These are phyloP conservation scores for Hyphodiscus sp. DNA, from an alignment of 2,329 filamentous ascomycete genomes.

Conservation along the genomic window DNA sequence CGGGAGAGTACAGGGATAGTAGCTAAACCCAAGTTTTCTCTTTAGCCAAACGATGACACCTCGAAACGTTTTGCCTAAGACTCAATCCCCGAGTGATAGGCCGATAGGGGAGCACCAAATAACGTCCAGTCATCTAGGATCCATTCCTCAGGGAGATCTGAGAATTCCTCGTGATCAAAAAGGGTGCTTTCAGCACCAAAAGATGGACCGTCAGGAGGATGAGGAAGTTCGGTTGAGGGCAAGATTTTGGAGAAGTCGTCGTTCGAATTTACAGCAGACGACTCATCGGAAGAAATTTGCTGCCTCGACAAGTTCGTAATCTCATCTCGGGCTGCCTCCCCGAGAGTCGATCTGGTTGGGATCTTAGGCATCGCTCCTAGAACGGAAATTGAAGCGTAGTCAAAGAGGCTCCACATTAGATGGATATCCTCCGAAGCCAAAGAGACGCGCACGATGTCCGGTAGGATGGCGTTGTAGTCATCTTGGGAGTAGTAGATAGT, in stretches of 20 bases:
- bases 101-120: conserved; percentile 9
- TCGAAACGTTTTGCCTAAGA: background rate
- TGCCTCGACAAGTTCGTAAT: background rate
- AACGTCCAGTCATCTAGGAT: conserved; percentile 18
- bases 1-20: too few species aligned
- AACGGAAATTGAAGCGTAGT: conserved; percentile 17
- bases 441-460: conserved; percentile 12
- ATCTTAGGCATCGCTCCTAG: background rate
- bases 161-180: conserved; percentile 4
- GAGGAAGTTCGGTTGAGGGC: background rate
- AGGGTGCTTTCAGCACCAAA: conserved; percentile 1
- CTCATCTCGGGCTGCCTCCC: background rate
- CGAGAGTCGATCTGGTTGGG: background rate
- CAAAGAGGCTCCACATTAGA: conserved; percentile 18
- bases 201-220: conserved; percentile 1
- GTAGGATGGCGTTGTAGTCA: conserved; percentile 16
- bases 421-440: conserved; percentile 12
- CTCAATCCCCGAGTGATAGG: background rate
- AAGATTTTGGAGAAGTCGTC: background rate
- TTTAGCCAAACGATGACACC: too few species aligned
- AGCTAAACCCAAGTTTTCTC: too few species aligned
- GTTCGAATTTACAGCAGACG: background rate
- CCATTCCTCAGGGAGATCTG: conserved; percentile 15
- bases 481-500: conserved; percentile 18
- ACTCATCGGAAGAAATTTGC: background rate